Evolutionary conservation across 805 yeast genomes (phyloP).

Genomic region (Torulaspora microellipsoides): DNA sequence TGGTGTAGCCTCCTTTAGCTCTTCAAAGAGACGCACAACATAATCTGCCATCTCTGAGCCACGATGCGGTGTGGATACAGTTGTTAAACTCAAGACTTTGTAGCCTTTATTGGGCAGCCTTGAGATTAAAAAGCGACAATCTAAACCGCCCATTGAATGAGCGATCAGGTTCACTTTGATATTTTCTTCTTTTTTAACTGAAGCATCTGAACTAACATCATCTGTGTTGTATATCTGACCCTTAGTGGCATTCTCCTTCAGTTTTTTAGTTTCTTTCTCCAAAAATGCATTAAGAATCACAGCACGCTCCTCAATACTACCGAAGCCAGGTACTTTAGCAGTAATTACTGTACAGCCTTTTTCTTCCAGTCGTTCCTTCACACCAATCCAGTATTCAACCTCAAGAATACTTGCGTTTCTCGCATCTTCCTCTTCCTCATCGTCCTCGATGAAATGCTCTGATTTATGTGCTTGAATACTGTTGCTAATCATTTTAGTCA

Average conservation of each 20-base stretch:
- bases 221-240: conserved; percentile 25
- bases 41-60: conserved; percentile 83
- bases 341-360: conserved; percentile 66
- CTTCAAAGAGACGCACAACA: conserved; percentile 38
- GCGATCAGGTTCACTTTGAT: conserved; percentile 69
- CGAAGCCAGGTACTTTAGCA: conserved; percentile 81
- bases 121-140: conserved; percentile 70
- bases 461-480: conserved; percentile 17
- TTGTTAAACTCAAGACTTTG: conserved; percentile 69
- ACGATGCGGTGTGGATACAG: conserved; percentile 82
- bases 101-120: conserved; percentile 45
- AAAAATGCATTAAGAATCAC: conserved; percentile 49
- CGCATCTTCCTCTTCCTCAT: conserved; percentile 17
- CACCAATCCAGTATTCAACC: conserved; percentile 79
- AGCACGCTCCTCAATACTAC: conserved; percentile 68
- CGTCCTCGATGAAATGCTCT: conserved; percentile 20
- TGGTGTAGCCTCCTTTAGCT: conserved; percentile 27
- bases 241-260: conserved; percentile 19
- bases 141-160: conserved; percentile 94
- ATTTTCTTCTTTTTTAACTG: conserved; percentile 23
- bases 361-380: conserved; percentile 52
- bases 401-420: conserved; percentile 34
- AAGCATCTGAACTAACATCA: conserved; percentile 3
- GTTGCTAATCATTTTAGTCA: conserved; percentile 23
- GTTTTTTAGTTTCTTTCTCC: conserved; percentile 21